phyloP scores from a whole-genome alignment of 2,329 filamentous ascomycete species.

The Penicillium thymicola region DNA sequence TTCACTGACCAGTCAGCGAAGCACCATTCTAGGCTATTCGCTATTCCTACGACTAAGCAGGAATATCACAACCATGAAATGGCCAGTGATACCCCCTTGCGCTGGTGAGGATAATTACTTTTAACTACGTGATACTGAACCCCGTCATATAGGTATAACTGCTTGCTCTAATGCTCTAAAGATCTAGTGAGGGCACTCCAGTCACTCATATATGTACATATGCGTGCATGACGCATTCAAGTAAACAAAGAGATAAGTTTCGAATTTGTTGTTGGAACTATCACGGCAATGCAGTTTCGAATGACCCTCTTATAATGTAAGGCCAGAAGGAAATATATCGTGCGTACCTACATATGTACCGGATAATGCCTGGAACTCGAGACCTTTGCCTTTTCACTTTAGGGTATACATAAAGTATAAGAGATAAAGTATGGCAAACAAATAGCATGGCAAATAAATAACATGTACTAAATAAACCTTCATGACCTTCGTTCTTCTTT shows the following conservation, averaged over 20 bases:
- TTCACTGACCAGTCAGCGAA: neutral
- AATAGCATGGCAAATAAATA: no score
- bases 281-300: neutral
- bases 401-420: no score
- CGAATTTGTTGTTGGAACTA: neutral
- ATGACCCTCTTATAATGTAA: neutral
- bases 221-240: neutral
- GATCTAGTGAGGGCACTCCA: neutral
- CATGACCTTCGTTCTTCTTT: no score
- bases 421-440: no score
- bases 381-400: no score
- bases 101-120: neutral
- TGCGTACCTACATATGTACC: no score
- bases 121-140: neutral
- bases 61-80: neutral
- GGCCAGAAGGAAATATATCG: neutral
- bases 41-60: neutral
- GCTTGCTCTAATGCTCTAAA: neutral
- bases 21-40: no score
- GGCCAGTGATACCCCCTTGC: neutral
- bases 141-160: neutral
- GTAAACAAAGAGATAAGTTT: neutral
- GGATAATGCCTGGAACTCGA: no score
- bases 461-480: no score
- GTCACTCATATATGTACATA: no score